These are phyloP conservation scores for Phytophthora ohioensis DNA, from an alignment of 352 stramenopile species.

Conservation along the genomic window DNA sequence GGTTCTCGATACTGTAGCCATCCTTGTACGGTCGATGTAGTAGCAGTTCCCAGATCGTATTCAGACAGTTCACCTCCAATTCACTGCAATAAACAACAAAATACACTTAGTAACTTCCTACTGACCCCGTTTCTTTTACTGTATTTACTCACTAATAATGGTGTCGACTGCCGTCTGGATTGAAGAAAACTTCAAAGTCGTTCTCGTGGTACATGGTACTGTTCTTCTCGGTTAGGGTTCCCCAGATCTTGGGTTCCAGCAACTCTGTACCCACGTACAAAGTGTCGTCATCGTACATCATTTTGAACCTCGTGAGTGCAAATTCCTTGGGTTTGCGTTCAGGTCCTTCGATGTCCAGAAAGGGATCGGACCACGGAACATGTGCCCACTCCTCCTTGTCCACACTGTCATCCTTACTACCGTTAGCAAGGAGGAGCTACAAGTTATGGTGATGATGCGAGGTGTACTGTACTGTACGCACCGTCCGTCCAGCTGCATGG, in stretches of 20 bases:
- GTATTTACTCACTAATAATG: slow-evolving; percentile 81
- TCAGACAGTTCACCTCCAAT: slow-evolving; percentile 92
- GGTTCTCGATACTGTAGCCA: slow-evolving; percentile 82
- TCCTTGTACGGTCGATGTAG: slow-evolving; percentile 91
- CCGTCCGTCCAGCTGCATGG: slow-evolving; percentile 64
- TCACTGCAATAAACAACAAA: slow-evolving; percentile 55
- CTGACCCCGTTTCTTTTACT: not conserved
- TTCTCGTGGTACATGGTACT: slow-evolving; percentile 91
- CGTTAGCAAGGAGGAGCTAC: not conserved
- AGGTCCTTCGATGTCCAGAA: slow-evolving; percentile 83
- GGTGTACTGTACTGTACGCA: slow-evolving; percentile 16
- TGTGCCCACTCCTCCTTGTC: slow-evolving; percentile 77
- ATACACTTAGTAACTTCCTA: not conserved
- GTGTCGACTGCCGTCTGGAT: slow-evolving; percentile 81
- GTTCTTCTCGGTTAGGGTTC: slow-evolving; percentile 74
- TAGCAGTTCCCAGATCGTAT: slow-evolving; percentile 92
- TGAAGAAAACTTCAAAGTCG: slow-evolving; percentile 95
- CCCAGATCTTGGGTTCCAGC: slow-evolving; percentile 79
- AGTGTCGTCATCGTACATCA: slow-evolving; percentile 83
- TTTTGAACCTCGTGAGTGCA: slow-evolving; percentile 74
- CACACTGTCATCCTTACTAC: slow-evolving; percentile 33
- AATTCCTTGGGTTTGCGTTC: slow-evolving; percentile 51
- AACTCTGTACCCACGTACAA: slow-evolving; percentile 80
- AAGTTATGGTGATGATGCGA: not conserved
- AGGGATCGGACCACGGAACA: slow-evolving; percentile 72